Percentiles rank a stretch among this genome's conserved stretches.
Evolutionary conservation across 2,329 filamentous ascomycete genomes (phyloP).

Genomic region (Pyrenophora graminea): DNA sequence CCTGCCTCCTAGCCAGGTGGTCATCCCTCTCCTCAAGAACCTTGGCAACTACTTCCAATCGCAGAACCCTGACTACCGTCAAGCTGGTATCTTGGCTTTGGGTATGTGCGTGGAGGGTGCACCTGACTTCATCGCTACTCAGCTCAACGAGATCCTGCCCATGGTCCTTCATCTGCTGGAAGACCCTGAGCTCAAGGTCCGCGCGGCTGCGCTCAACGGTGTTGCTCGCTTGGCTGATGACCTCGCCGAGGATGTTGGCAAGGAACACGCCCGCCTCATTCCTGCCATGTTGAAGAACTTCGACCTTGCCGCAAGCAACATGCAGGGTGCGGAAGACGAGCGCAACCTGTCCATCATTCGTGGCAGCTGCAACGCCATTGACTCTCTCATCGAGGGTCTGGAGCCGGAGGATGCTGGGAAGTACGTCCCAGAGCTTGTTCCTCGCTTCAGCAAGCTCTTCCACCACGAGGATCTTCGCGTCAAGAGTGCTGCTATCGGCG

Average conservation of each 20-base stretch:
- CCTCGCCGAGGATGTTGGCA: conserved; percentile 84
- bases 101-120: conserved; percentile 96
- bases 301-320: conserved; percentile 73
- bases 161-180: conserved; percentile 80
- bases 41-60: conserved; percentile 80
- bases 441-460: conserved; percentile 82
- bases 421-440: conserved; percentile 82
- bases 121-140: conserved; percentile 94
- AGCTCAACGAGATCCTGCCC: conserved; percentile 84
- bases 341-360: conserved; percentile 85
- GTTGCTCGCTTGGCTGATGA: conserved; percentile 92
- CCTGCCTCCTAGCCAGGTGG: conserved; percentile 89
- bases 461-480: conserved; percentile 84
- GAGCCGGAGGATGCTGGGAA: conserved; percentile 78
- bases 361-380: conserved; percentile 85
- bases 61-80: conserved; percentile 75
- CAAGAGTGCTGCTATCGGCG: conserved; percentile 86
- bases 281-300: conserved; percentile 86
- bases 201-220: conserved; percentile 83
- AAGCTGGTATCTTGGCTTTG: conserved; percentile 87
- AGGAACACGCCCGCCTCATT: conserved; percentile 83
- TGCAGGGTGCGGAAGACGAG: conserved; percentile 66
- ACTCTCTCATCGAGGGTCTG: conserved; percentile 85
- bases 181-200: conserved; percentile 81
- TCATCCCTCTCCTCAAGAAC: conserved; percentile 86